Evolutionary conservation across 441 rosid species (phyloP).

Genomic region (Gossypium schwendimanii): DNA sequence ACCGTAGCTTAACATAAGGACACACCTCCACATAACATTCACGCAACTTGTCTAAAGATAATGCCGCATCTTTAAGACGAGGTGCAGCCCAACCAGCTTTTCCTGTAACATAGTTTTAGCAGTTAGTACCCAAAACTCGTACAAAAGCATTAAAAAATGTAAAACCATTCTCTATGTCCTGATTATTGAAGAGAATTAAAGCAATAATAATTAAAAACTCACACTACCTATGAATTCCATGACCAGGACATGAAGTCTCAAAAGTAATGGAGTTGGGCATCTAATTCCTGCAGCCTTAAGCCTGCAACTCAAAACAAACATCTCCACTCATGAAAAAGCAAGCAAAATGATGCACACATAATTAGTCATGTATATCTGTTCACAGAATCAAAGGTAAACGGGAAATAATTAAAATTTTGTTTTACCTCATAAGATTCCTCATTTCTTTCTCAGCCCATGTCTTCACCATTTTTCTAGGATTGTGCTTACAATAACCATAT

Average conservation of each 20-base stretch:
- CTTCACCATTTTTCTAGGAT: constrained; percentile 95
- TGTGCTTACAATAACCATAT: constrained; percentile 88
- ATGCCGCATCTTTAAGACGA: constrained; percentile 89
- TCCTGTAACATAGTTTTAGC: constrained; percentile 38
- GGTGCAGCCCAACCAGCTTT: constrained; percentile 95
- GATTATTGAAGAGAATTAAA: neutral
- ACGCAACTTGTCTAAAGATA: constrained; percentile 75
- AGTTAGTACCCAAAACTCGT: neutral
- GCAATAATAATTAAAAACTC: neutral
- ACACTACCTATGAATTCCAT: constrained; percentile 89
- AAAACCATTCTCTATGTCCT: neutral
- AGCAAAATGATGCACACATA: constrained; percentile 4
- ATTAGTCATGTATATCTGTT: neutral
- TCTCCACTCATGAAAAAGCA: neutral
- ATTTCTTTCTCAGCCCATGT: constrained; percentile 98
- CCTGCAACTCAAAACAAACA: constrained; percentile 35
- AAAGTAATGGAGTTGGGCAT: constrained; percentile 67
- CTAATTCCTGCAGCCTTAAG: constrained; percentile 85
- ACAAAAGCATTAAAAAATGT: neutral
- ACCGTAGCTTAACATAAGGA: neutral
- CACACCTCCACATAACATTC: constrained; percentile 86
- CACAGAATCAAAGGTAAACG: neutral
- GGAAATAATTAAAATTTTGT: neutral
- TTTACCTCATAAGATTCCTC: constrained; percentile 86
- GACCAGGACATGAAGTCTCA: constrained; percentile 89